Base-by-base conservation (phyloP, 495 filamentous ascomycete species). In the Sordaria brevicollis region DNA sequence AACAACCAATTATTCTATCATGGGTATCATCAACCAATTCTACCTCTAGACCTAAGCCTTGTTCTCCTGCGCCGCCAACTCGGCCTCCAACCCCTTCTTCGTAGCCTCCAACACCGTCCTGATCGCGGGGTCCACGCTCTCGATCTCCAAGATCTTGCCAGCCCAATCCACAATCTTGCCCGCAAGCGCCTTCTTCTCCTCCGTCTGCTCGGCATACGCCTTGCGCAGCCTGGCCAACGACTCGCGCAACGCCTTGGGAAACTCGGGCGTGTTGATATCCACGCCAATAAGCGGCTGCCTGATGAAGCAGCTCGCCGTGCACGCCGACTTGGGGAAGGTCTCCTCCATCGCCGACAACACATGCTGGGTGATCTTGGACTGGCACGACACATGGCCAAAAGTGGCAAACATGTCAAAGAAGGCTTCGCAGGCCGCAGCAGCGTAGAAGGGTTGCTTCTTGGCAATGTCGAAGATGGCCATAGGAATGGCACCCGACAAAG, bases 381-480 rank as follows among this genome's bases (percentile, higher is more conserved):
- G 81, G 72, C 90, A 91, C 5, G 88, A 87, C 19, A 92, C 77
- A 33, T 85, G 78, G 36, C 80, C 77, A 74, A 96, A 97, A 2
- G 83, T 81, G 7, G 87, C 85, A 70, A 93, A 91, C 79, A 94
- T 87, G 72, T 91, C 83, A 75, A 94, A 97, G 78, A 97, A 97
- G 11, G 87, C 81, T 71, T 88, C 86, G 1, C 88, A 93, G 35
- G 93, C 85, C 0, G 79, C 77, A 3, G 88, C 74, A 69, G 88
- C 87, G 78, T 85, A 81, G 75, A 86, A 86, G 68, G 91, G 89
- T 75, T 95, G 86, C 75, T 92, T 93, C 83, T 90, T 89, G 1
- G 93, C 92, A 15, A 91, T 86, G 76, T 96, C 93, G 72, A 97
- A 98, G 39, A 98, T 92, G 35, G 94, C 93, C 65, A 94, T 85